Conservation (phyloP, 805 yeast species). For the Nakazawaea holstii region DNA sequence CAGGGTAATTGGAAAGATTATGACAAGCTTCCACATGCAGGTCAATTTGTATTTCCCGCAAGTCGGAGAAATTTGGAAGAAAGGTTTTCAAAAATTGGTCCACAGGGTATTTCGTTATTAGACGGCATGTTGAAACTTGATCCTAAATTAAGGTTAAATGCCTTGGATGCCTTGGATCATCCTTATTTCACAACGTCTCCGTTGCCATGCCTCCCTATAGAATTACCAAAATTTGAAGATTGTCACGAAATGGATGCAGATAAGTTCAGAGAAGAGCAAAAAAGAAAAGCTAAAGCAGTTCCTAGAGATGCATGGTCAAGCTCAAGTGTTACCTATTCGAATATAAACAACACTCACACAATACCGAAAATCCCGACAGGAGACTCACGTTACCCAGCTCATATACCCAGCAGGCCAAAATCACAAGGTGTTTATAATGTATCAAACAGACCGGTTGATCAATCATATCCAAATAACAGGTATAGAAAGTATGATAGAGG, state of each 20-base stretch:
- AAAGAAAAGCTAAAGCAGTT: not conserved
- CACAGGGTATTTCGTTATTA: slow-evolving; percentile 49
- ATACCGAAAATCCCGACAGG: not conserved
- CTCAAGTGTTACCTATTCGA: not conserved
- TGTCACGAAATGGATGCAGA: slow-evolving; percentile 85
- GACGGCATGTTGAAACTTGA: slow-evolving; percentile 60
- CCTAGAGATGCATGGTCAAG: slow-evolving; percentile 5
- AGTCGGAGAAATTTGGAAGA: slow-evolving; percentile 37
- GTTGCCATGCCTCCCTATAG: slow-evolving; percentile 46
- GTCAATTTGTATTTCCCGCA: slow-evolving; percentile 27
- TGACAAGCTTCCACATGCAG: slow-evolving; percentile 50
- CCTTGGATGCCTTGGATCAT: slow-evolving; percentile 69
- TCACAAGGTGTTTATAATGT: not conserved
- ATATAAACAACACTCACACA: not conserved
- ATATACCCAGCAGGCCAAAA: not conserved
- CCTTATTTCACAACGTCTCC: slow-evolving; percentile 67
- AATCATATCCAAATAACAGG: not conserved
- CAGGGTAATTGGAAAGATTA: slow-evolving; percentile 58
- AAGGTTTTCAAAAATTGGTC: slow-evolving; percentile 41
- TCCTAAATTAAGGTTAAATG: slow-evolving; percentile 72
- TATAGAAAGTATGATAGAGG: not conserved
- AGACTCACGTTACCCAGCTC: slow-evolving; percentile 1
- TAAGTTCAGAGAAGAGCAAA: slow-evolving; percentile 40
- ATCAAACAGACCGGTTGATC: not conserved
- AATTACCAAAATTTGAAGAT: slow-evolving; percentile 69